Percentiles rank a stretch among this genome's conserved stretches.
These are phyloP conservation scores for Penicillium fimorum DNA, from an alignment of 495 filamentous ascomycete species.

Conservation along the genomic window DNA sequence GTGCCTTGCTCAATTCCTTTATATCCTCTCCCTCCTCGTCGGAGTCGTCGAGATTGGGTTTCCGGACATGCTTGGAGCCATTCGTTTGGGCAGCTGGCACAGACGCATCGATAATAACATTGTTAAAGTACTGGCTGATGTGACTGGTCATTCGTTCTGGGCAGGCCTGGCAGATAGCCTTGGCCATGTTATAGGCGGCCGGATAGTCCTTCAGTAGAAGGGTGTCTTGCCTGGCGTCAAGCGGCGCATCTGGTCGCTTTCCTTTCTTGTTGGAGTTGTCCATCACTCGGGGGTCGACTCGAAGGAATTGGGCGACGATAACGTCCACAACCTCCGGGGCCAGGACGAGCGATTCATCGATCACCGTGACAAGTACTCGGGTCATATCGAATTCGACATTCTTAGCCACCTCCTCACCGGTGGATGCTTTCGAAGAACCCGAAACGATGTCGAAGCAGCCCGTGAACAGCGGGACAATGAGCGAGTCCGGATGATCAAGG, in stretches of 20 bases:
- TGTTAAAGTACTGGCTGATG: slow-evolving; percentile 94
- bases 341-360: slow-evolving; percentile 82
- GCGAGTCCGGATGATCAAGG: slow-evolving; percentile 70
- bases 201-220: slow-evolving; percentile 81
- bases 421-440: slow-evolving; percentile 65
- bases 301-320: slow-evolving; percentile 91
- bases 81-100: slow-evolving; percentile 39
- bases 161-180: slow-evolving; percentile 85
- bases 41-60: slow-evolving; percentile 59
- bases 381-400: slow-evolving; percentile 94
- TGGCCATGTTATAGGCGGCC: slow-evolving; percentile 93
- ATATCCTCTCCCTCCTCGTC: slow-evolving; percentile 86
- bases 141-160: slow-evolving; percentile 91
- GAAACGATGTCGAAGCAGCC: slow-evolving; percentile 91
- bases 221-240: slow-evolving; percentile 74
- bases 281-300: slow-evolving; percentile 65
- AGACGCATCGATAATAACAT: slow-evolving; percentile 88
- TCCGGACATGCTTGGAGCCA: slow-evolving; percentile 47
- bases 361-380: slow-evolving; percentile 73
- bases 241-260: slow-evolving; percentile 57
- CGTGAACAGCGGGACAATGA: slow-evolving; percentile 78
- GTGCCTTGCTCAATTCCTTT: slow-evolving; percentile 83
- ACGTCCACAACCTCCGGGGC: slow-evolving; percentile 85
- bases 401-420: slow-evolving; percentile 78
- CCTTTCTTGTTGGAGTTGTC: slow-evolving; percentile 48